Percentiles rank a stretch among this genome's conserved stretches.
These are phyloP conservation scores for Citrus hindsii DNA, from an alignment of 345 rosid species.

Conservation along the genomic window DNA sequence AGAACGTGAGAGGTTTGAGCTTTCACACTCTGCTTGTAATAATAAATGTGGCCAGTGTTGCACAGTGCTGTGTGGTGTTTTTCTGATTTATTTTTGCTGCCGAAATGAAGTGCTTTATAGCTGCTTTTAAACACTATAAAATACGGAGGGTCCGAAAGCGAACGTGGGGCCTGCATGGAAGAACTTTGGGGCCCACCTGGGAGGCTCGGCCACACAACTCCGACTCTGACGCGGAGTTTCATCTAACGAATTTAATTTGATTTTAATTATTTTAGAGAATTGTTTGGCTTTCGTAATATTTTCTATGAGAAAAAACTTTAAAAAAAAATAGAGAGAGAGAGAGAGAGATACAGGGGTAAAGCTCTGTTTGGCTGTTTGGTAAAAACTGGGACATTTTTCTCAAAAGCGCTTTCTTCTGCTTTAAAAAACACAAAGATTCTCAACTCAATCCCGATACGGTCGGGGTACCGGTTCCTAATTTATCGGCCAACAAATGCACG, in stretches of 20 bases:
- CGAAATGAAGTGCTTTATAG: slow-evolving; percentile 34
- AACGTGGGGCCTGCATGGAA: slow-evolving; percentile 29
- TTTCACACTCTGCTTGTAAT: background rate
- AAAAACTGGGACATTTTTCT: background rate
- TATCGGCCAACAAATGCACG: background rate
- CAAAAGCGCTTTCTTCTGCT: background rate
- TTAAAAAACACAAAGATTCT: slow-evolving; percentile 22
- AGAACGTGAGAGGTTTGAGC: background rate
- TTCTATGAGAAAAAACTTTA: too few species aligned
- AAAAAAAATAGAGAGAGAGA: too few species aligned
- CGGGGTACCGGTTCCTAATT: background rate
- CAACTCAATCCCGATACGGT: slow-evolving; percentile 21
- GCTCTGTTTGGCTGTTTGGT: slow-evolving; percentile 16
- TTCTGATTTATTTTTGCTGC: background rate
- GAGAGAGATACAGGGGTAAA: background rate
- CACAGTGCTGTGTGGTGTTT: background rate
- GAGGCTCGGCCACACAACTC: too few species aligned
- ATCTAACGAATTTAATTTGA: background rate
- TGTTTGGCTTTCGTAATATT: background rate
- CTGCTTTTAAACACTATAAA: slow-evolving; percentile 45
- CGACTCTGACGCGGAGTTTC: slow-evolving; percentile 11
- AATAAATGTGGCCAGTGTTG: background rate
- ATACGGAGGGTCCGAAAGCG: slow-evolving; percentile 4
- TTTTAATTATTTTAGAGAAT: background rate
- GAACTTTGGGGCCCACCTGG: slow-evolving; percentile 28